Base-by-base conservation (phyloP, 2,329 filamentous ascomycete genomes). In the Clarireedia homoeocarpa region DNA sequence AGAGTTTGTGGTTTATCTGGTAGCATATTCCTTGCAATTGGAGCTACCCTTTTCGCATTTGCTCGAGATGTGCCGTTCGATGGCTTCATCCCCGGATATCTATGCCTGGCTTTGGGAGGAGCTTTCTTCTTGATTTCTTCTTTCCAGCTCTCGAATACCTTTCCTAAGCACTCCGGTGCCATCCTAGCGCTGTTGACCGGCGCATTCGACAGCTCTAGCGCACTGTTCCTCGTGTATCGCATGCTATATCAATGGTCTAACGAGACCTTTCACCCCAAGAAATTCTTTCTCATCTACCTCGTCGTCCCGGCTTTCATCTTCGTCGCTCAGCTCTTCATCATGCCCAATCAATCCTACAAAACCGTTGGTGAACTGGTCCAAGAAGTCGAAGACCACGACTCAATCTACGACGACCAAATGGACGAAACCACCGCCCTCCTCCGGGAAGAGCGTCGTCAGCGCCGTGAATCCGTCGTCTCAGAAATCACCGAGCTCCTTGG, bases 101-200 rank as follows among this genome's bases (percentile, higher is more conserved):
- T 91, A 23, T 82, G 89, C 55, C 77, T 94, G 6, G 86, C 88
- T 0, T 76, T 92, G 1, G 89, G 88, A 20, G 89, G 89, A 0
- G 87, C 88, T 2, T 91, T 91, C 65, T 81, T 89, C 51, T 94
- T 90, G 71, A 89, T 94, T 56, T 85, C 88, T 7, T 88, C 86
- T 3, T 92, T 92, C 71, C 89, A 94, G 68, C 80, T 94, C 40
- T 90, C 88, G 40, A 94, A 94, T 69, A 84, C 89, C 2, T 92
- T 95, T 66, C 89, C 89, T 1, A 79, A 79, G 50, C 80, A 86
- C 66, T 88, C 88, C 1, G 89, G 89, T 1, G 74, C 89, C n/a
- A 89, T 95, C 60, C 75, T 95, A 7, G 88, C 89, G 2, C 76
- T 90, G 36, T 73, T 95, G 52, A 92, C 88, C 0, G 89, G 89